These are phyloP conservation scores for Pythium sp. DNA, from an alignment of 352 stramenopile genomes.

Conservation along the genomic window DNA sequence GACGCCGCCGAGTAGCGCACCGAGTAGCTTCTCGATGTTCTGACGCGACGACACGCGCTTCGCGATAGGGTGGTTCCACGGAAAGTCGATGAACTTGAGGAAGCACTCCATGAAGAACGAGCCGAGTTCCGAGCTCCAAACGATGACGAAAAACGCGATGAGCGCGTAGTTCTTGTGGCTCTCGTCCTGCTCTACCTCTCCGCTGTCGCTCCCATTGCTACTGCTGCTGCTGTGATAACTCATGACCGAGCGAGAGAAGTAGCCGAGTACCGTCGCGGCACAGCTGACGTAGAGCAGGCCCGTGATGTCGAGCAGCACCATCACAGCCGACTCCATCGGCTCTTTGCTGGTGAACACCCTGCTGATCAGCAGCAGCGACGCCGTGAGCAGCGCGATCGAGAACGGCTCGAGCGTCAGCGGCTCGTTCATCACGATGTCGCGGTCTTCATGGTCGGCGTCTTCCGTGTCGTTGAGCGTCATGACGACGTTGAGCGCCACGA, in stretches of 20 bases:
- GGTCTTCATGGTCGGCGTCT: not conserved
- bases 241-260: slow-evolving; percentile 38
- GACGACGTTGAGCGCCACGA: slow-evolving; percentile 51
- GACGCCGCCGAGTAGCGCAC: slow-evolving; percentile 38
- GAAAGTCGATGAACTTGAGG: slow-evolving; percentile 45
- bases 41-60: slow-evolving; percentile 49
- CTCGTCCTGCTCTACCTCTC: not conserved
- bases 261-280: slow-evolving; percentile 40
- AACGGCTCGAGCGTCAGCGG: slow-evolving; percentile 52
- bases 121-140: slow-evolving; percentile 56
- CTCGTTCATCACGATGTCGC: slow-evolving; percentile 3
- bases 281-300: slow-evolving; percentile 49
- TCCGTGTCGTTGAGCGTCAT: slow-evolving; percentile 16
- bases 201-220: slow-evolving; percentile 13
- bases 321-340: slow-evolving; percentile 53
- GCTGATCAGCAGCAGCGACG: slow-evolving; percentile 40
- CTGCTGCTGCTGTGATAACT: slow-evolving; percentile 6
- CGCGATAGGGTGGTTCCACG: slow-evolving; percentile 54
- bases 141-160: slow-evolving; percentile 49
- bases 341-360: slow-evolving; percentile 60
- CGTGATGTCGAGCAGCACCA: slow-evolving; percentile 50
- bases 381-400: slow-evolving; percentile 40
- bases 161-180: slow-evolving; percentile 14
- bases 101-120: slow-evolving; percentile 44
- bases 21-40: slow-evolving; percentile 59